Evolutionary conservation across 352 stramenopile genomes (phyloP), one percentile per base, ranked within the genome.

Genomic region (Phytophthora hibernalis): DNA sequence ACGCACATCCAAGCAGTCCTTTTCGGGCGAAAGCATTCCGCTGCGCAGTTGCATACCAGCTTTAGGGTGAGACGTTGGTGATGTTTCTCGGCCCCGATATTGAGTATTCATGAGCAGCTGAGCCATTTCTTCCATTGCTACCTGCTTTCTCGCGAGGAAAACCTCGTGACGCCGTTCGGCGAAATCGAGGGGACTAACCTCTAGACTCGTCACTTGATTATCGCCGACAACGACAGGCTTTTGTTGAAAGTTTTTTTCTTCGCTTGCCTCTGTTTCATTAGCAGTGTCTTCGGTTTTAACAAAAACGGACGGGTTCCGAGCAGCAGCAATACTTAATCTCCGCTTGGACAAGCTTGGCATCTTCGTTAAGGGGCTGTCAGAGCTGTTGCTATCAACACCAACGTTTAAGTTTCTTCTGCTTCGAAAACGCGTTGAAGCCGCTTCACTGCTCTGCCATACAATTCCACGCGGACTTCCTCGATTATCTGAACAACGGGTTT

Each of bases 361-460:
- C 48, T 73, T 73, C 10, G 40, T 43, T 38, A 43, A 26, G 44
- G 47, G 20, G 20, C 4, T 61, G 20, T 44, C 59, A 5, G 48
- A 52, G 33, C 13, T 55, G 20, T 44, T 61, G 22, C 18, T 65
- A 38, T 38, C 38, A 5, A 30, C 15, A 42, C 60, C 33, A 16
- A 52, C 44, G 11, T 69, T 60, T 11, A 61, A 5, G 54, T 70
- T 60, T 52, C 24, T 22, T 61, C 76, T 64, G 37, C 83, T 90
- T 5, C 83, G 76, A 92, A 92, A n/a, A 89, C 58, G 1, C 69
- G 80, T 54, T 92, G 84, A 20, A 92, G 56, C n/a, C 71, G 76
- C 45, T 77, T 81, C 11, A 88, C 82, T 1, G 82, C 82, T 37
- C 47, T 72, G 35, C 87, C 84, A 58, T 92, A 90, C 52, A 92